These are phyloP conservation scores for Penium margaritaceum DNA, from an alignment of 139 green algal genomes.

Conservation along the genomic window DNA sequence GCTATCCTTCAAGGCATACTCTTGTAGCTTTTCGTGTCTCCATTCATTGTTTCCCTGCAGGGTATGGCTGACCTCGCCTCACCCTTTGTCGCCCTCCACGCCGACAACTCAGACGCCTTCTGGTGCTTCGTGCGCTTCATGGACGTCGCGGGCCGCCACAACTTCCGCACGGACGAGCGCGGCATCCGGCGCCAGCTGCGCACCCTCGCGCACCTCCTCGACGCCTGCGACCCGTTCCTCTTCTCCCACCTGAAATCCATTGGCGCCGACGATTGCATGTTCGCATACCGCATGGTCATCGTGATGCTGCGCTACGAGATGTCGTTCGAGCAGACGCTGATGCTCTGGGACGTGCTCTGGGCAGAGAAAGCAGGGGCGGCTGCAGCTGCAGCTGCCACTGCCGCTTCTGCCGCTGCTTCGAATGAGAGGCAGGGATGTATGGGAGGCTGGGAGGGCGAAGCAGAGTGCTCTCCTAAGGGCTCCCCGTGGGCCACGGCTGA, in stretches of 20 bases:
- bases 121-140: conserved; percentile 62
- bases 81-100: too few species aligned
- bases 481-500: too few species aligned
- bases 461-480: too few species aligned
- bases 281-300: conserved; percentile 52
- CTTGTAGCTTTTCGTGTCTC: too few species aligned
- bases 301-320: conserved; percentile 73
- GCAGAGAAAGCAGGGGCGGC: conserved; percentile 3
- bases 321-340: conserved; percentile 49
- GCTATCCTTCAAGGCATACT: too few species aligned
- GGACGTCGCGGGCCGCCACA: conserved; percentile 45
- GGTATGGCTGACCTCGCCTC: too few species aligned
- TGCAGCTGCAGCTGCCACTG: neutral
- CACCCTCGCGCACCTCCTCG: conserved; percentile 51
- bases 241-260: conserved; percentile 11
- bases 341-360: conserved; percentile 35
- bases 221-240: conserved; percentile 49
- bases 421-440: too few species aligned
- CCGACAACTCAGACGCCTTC: too few species aligned
- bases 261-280: conserved; percentile 15
- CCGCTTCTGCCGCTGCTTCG: conserved; percentile 6
- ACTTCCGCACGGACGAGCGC: conserved; percentile 64
- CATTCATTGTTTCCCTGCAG: too few species aligned
- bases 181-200: conserved; percentile 65
- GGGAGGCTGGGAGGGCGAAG: too few species aligned